phyloP scores from a whole-genome alignment of 352 stramenopile species.

The Bremia lactucae region DNA sequence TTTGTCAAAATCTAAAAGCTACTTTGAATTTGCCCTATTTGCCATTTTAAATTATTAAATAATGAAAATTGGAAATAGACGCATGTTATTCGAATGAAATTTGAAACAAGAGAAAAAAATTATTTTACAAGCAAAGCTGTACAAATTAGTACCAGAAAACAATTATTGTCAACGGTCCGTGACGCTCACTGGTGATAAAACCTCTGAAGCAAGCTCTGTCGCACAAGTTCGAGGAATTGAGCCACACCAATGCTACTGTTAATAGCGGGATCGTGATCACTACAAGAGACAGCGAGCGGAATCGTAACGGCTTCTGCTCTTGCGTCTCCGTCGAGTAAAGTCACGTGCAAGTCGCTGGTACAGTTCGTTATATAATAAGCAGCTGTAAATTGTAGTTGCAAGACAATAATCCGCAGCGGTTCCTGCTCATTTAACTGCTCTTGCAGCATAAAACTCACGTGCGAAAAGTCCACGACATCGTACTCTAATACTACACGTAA shows the following conservation, averaged over 20 bases:
- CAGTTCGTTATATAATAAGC: constrained; percentile 33
- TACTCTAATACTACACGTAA: constrained; percentile 43
- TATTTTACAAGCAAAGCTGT: too few species aligned
- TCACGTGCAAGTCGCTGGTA: constrained; percentile 27
- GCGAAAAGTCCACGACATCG: constrained; percentile 37
- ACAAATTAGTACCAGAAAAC: too few species aligned
- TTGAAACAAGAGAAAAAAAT: too few species aligned
- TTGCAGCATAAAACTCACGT: constrained; percentile 39
- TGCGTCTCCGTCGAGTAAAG: constrained; percentile 22
- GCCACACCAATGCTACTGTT: constrained; percentile 4
- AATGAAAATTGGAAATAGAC: too few species aligned
- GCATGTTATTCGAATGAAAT: too few species aligned
- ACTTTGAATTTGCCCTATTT: too few species aligned
- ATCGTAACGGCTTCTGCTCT: constrained; percentile 4
- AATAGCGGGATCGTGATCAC: constrained; percentile 2
- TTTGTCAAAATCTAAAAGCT: too few species aligned
- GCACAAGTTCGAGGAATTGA: constrained; percentile 16
- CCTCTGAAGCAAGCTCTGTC: constrained; percentile 13
- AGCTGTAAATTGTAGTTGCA: constrained; percentile 27
- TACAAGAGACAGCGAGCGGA: constrained; percentile 7
- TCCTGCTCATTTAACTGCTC: constrained; percentile 26
- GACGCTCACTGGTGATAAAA: constrained; percentile 17
- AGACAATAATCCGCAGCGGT: constrained; percentile 29
- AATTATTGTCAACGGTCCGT: too few species aligned
- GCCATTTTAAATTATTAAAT: too few species aligned